These are phyloP conservation scores for Brachypodium distachyon DNA, from an alignment of 202 grass and related monocot genomes.

Conservation along the genomic window DNA sequence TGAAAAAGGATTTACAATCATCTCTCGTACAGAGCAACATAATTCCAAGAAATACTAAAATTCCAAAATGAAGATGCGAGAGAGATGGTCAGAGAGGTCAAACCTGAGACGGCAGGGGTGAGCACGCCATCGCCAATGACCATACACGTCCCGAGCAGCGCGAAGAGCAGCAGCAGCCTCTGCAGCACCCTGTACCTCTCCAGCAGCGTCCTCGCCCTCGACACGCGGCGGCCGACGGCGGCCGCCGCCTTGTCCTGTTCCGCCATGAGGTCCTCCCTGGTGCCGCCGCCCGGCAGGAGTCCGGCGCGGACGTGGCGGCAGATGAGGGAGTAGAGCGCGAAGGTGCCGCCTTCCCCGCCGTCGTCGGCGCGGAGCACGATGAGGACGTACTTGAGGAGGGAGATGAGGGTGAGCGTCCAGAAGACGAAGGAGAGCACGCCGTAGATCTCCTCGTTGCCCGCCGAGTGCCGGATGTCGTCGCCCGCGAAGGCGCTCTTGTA, in stretches of 20 bases:
- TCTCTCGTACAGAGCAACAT: background rate
- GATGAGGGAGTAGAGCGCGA: conserved; percentile 97
- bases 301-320: conserved; percentile 79
- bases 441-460: conserved; percentile 95
- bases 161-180: conserved; percentile 63
- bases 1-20: conserved; percentile 29
- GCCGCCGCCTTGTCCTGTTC: conserved; percentile 44
- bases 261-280: conserved; percentile 57
- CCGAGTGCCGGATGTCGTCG: conserved; percentile 86
- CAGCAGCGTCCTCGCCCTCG: conserved; percentile 37
- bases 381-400: conserved; percentile 88
- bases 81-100: background rate
- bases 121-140: conserved; percentile 95
- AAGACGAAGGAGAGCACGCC: conserved; percentile 98
- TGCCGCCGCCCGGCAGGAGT: conserved; percentile 48
- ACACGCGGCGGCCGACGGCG: background rate
- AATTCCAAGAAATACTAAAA: background rate
- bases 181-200: conserved; percentile 78
- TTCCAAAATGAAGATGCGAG: background rate
- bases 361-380: conserved; percentile 88
- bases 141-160: conserved; percentile 94
- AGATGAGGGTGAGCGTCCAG: conserved; percentile 94
- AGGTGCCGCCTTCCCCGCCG: conserved; percentile 93
- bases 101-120: conserved; percentile 88
- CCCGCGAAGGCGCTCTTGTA: conserved; percentile 92